Percentiles rank a stretch among this genome's conserved stretches.
Evolutionary conservation across 2,329 filamentous ascomycete species (phyloP).

Genomic region (Catunica adiposa): DNA sequence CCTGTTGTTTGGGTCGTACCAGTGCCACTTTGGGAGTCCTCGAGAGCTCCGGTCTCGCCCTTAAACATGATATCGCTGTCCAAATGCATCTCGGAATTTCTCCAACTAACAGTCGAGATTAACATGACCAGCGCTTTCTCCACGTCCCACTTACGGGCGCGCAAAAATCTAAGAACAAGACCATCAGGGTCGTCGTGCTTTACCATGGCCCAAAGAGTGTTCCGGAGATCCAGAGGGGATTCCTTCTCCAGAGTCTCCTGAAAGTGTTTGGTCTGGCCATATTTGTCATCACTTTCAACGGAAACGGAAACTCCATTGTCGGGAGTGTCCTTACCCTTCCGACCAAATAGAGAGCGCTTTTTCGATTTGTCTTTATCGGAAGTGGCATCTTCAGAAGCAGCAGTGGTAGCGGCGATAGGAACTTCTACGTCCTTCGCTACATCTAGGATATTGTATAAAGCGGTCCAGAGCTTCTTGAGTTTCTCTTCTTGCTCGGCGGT

Average conservation of each 20-base stretch:
- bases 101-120: slow-evolving; percentile 87
- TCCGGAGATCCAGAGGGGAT: slow-evolving; percentile 60
- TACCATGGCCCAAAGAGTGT: slow-evolving; percentile 80
- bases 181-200: slow-evolving; percentile 92
- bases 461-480: slow-evolving; percentile 70
- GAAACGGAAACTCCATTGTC: slow-evolving; percentile 24
- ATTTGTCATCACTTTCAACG: slow-evolving; percentile 65
- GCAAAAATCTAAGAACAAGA: slow-evolving; percentile 62
- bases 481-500: slow-evolving; percentile 82
- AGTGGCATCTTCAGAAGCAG: slow-evolving; percentile 20
- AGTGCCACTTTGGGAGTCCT: slow-evolving; percentile 40
- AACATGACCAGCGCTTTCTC: slow-evolving; percentile 89
- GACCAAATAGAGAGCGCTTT: slow-evolving; percentile 51
- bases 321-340: slow-evolving; percentile 39
- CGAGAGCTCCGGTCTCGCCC: slow-evolving; percentile 47
- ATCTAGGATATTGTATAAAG: slow-evolving; percentile 60
- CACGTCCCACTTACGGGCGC: slow-evolving; percentile 91
- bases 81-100: slow-evolving; percentile 64
- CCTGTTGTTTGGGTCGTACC: slow-evolving; percentile 46
- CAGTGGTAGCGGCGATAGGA: slow-evolving; percentile 12
- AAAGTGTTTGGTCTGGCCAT: slow-evolving; percentile 76
- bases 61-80: slow-evolving; percentile 73
- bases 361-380: slow-evolving; percentile 56
- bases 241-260: slow-evolving; percentile 62
- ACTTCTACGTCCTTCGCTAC: slow-evolving; percentile 23